Percentiles rank a stretch among this genome's conserved stretches.
These are phyloP conservation scores for Debaryomyces udenii DNA, from an alignment of 1,139 yeast genomes.

Conservation along the genomic window DNA sequence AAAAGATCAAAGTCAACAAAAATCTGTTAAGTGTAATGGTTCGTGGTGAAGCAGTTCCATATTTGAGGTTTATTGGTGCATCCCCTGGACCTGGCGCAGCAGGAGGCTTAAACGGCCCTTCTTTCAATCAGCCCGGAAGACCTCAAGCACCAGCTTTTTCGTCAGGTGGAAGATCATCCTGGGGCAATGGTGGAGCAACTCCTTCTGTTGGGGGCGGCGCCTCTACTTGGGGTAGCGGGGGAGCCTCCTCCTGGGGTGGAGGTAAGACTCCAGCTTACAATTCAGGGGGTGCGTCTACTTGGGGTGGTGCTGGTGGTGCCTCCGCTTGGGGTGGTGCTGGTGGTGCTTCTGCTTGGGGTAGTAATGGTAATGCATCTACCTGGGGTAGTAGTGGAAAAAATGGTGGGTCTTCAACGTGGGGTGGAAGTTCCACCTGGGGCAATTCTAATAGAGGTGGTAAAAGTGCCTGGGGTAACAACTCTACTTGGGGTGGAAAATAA, in stretches of 20 bases:
- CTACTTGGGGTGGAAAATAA: constrained; percentile 19
- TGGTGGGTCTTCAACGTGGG: constrained; percentile 40
- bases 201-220: constrained; percentile 30
- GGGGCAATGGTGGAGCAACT: constrained; percentile 44
- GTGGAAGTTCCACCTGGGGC: constrained; percentile 37
- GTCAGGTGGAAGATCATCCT: constrained; percentile 42
- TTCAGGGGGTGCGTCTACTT: constrained; percentile 29
- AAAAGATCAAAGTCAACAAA: constrained; percentile 83
- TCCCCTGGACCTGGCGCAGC: constrained; percentile 20
- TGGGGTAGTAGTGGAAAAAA: constrained; percentile 42
- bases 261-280: constrained; percentile 35
- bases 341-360: constrained; percentile 51
- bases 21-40: constrained; percentile 71
- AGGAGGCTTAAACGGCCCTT: constrained; percentile 12
- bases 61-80: constrained; percentile 75
- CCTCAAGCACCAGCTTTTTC: constrained; percentile 43
- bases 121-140: constrained; percentile 26
- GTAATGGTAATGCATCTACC: constrained; percentile 45
- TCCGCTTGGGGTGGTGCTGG: constrained; percentile 39
- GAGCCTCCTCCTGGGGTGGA: constrained; percentile 43
- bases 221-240: constrained; percentile 37
- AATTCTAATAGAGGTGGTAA: constrained; percentile 20
- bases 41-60: constrained; percentile 71
- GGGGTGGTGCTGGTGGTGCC: constrained; percentile 29
- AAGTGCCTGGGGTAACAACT: constrained; percentile 25